Evolutionary conservation across 352 stramenopile species (phyloP).

Genomic region (Thraustochytrium striatum): DNA sequence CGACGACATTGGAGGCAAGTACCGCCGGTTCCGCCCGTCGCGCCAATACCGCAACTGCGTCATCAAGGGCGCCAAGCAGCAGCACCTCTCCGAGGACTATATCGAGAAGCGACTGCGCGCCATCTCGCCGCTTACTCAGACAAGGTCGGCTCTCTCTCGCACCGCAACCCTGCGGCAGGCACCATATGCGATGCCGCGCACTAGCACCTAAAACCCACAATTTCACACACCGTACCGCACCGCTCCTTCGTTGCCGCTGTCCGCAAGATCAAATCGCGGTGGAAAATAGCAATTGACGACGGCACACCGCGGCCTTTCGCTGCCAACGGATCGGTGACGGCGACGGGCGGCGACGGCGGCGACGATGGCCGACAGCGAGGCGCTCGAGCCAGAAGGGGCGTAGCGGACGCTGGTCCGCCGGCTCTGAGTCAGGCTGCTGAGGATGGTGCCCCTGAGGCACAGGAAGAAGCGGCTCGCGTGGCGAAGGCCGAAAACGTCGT

Average conservation of each 20-base stretch:
- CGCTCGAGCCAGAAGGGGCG: no score
- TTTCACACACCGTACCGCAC: neutral
- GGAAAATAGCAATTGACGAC: neutral
- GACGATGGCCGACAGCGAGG: no score
- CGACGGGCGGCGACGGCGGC: neutral
- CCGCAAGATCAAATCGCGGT: neutral
- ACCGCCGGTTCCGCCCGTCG: conserved; percentile 10
- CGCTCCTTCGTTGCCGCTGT: neutral
- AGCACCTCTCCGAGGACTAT: conserved; percentile 24
- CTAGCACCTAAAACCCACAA: neutral
- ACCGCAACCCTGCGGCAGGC: neutral
- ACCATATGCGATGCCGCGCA: neutral
- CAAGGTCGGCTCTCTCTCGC: neutral
- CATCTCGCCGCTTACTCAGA: conserved; percentile 2
- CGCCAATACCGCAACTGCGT: conserved; percentile 40
- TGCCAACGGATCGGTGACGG: neutral
- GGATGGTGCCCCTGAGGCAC: no score
- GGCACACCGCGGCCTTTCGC: neutral
- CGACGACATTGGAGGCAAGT: conserved; percentile 11
- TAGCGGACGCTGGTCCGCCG: no score
- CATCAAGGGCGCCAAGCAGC: conserved; percentile 42
- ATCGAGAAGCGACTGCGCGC: conserved; percentile 20
- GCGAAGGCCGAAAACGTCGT: no score
- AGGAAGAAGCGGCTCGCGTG: no score
- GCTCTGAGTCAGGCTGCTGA: no score